Base-by-base conservation (phyloP, 495 filamentous ascomycete species). In the Aspergillus asperescens region DNA sequence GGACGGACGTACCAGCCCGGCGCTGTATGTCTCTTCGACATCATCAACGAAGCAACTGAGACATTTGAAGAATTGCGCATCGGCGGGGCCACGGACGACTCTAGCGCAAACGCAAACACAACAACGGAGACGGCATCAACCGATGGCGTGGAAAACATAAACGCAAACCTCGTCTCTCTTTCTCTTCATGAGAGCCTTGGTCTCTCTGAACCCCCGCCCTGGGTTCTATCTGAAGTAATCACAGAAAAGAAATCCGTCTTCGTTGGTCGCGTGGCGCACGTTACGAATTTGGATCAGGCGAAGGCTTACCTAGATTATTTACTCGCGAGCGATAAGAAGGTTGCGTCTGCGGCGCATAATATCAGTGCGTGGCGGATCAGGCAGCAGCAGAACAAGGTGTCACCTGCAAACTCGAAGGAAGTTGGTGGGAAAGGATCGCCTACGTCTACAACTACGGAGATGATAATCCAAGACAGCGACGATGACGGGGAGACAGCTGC, bases 401-500 rank as follows among this genome's bases (percentile, higher is more conserved):
- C 54, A n/a, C 63, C 68, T 0, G n/a, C 39, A 7, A 27, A 42
- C 5, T 28, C 41, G 6, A 43, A 43, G 18, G 56, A 53, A 29
- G 62, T 57, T 2, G 42, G 41, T n/a, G 54, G 59, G 53, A 37
- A 65, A 63, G 6, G 40, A 42, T 31, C 25, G 0, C 28, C 32
- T 10, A 39, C 18, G n/a, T 25, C 31, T 42, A 27, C 23, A 35
- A 1, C 65, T 5, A 63, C 70, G 0, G 77, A 77, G 55, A 79
- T 84, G 16, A 77, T 76, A 29, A 87, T 82, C 51, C 89, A 96
- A 65, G 93, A 98, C 69, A 95, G 85, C 62, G 85, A 98, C 59
- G 93, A 97, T 64, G 93, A 98, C 63, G 93, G 93, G 9, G 93
- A 98, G 75, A 88, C 85, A n/a, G 93, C 93, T 19, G 93, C 93